These are phyloP conservation scores for Rhodotorula sp. DNA, from an alignment of 1,284 basidiomycete genomes.

Conservation along the genomic window DNA sequence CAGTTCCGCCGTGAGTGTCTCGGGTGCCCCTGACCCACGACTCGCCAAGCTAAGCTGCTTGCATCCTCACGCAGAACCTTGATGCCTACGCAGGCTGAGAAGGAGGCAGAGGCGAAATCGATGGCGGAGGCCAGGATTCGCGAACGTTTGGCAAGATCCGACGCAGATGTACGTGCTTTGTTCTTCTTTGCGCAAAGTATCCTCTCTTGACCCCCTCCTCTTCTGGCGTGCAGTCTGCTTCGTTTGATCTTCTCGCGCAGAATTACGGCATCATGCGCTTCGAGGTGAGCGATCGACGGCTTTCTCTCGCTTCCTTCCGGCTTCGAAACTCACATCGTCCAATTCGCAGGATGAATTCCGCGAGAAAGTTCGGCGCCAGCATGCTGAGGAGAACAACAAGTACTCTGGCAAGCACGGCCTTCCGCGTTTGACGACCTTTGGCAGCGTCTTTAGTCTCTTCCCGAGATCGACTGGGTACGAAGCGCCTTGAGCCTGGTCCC, in stretches of 20 bases:
- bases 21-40: no score
- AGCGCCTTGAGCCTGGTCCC: no score
- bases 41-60: no score
- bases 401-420: neutral
- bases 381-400: neutral
- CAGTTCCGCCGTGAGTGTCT: no score
- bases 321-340: neutral
- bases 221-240: neutral
- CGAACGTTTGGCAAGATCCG: no score
- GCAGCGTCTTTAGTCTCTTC: conserved; percentile 17
- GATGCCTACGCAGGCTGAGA: no score
- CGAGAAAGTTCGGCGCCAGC: neutral
- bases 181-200: neutral
- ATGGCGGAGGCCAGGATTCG: no score
- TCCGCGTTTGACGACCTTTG: conserved; percentile 14
- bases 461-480: neutral
- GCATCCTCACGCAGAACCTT: no score
- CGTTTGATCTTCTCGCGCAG: neutral
- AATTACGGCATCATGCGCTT: neutral
- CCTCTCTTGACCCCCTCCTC: neutral
- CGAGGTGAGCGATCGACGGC: neutral
- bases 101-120: no score
- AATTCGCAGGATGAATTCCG: conserved; percentile 7
- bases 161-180: no score
- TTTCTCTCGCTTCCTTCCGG: neutral